Conservation (phyloP, 495 filamentous ascomycete genomes). For the Sphaerosporella brunnea region DNA sequence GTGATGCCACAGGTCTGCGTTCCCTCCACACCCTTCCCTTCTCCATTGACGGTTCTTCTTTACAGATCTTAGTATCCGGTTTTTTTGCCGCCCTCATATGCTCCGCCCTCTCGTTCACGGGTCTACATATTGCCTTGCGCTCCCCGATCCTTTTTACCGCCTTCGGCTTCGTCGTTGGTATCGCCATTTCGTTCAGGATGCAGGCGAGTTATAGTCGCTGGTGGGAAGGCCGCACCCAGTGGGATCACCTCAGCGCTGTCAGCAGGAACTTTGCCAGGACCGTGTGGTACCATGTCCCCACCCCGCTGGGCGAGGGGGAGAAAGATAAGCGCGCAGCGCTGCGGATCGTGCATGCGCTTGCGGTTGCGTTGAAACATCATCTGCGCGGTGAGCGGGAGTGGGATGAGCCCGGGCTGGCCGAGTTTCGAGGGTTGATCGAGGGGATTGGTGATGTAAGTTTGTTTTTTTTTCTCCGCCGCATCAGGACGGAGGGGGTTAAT, state of each 20-base stretch:
- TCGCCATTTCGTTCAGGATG: conserved; percentile 26
- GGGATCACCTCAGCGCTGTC: conserved; percentile 21
- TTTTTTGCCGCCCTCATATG: conserved; percentile 17
- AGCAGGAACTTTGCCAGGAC: conserved; percentile 20
- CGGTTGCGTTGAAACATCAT: conserved; percentile 25
- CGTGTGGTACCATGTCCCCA: conserved; percentile 22
- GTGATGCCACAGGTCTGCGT: conserved; percentile 21
- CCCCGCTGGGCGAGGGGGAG: conserved; percentile 7
- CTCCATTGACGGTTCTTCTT: neutral
- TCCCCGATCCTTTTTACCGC: conserved; percentile 23
- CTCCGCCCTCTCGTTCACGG: conserved; percentile 9
- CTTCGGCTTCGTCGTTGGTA: conserved; percentile 23
- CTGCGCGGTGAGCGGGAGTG: conserved; percentile 21
- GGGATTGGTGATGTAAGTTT: neutral
- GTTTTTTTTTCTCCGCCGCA: no score
- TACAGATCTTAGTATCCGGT: conserved; percentile 19
- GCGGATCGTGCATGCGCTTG: conserved; percentile 14
- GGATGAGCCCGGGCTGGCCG: conserved; percentile 9
- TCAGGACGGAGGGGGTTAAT: no score
- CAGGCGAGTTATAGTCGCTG: conserved; percentile 23
- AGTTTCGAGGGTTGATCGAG: conserved; percentile 5
- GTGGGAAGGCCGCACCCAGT: conserved; percentile 26
- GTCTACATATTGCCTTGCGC: conserved; percentile 16
- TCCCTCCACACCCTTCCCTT: neutral
- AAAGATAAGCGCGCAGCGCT: conserved; percentile 10